Evolutionary conservation across 306 rosid species (phyloP), one percentile per base, ranked within the genome.

Genomic region (Clitoria ternatea): DNA sequence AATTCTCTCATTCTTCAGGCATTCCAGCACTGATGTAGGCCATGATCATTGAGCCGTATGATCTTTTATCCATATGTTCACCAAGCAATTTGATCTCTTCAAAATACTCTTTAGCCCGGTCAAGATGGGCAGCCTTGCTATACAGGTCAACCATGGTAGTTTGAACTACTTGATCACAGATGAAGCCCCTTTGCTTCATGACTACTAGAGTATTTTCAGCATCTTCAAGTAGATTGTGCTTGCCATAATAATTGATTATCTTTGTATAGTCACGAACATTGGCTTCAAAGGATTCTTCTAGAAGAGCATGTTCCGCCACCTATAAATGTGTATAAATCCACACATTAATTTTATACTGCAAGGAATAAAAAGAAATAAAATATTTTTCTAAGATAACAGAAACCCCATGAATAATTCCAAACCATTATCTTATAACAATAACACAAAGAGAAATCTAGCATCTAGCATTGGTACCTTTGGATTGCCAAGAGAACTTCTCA

Each of bases 31-130:
- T n/a, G n/a, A n/a, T n/a, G n/a, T n/a, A n/a, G n/a, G n/a, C n/a
- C n/a, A n/a, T n/a, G n/a, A n/a, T n/a, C n/a, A n/a, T n/a, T n/a
- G n/a, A n/a, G n/a, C n/a, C n/a, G n/a, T n/a, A n/a, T n/a, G n/a
- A n/a, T n/a, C n/a, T n/a, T n/a, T n/a, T n/a, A n/a, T n/a, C n/a
- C n/a, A n/a, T n/a, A n/a, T n/a, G n/a, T 52, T 87, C 63, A 12
- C 91, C 92, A 7, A 89, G 94, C 77, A 85, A 80, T 81, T 79
- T 92, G 65, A 92, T 69, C 76, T 92, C 96, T 74, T 89, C 90
- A 29, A 85, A 92, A 82, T 87, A 85, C 66, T 82, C 87, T 66
- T 81, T 73, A 22, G 97, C 94, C 23, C 63, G 70, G 47, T 81
- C 80, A 50, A 87, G 86, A 77, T 82, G 55, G 37, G 85, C 94